phyloP scores from a whole-genome alignment of 1,139 yeast species.

The Meyerozyma carpophila region DNA sequence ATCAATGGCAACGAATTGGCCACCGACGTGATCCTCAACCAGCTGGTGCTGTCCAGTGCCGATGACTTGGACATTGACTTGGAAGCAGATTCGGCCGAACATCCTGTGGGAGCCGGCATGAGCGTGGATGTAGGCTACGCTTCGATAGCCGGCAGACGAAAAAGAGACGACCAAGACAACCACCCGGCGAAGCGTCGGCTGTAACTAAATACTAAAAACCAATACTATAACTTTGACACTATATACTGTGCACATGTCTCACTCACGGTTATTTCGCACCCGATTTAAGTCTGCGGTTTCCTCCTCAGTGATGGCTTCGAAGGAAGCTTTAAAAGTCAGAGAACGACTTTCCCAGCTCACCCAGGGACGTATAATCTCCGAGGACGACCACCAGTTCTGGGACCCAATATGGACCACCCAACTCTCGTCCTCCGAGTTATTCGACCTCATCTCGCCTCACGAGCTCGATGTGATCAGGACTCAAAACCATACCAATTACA shows the following conservation, averaged over 20 bases:
- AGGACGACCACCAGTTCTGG: constrained; percentile 50
- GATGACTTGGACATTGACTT: constrained; percentile 7
- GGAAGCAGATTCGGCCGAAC: constrained; percentile 3
- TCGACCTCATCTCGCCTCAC: constrained; percentile 35
- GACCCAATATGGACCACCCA: constrained; percentile 29
- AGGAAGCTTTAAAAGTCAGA: constrained; percentile 58
- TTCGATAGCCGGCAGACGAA: constrained; percentile 30
- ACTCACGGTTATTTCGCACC: not conserved
- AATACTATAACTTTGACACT: not conserved
- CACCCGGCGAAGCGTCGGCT: constrained; percentile 4
- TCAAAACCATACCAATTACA: not conserved
- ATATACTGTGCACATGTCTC: not conserved
- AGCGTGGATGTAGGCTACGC: constrained; percentile 39
- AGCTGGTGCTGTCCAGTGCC: constrained; percentile 3
- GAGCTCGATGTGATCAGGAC: not conserved
- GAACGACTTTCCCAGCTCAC: constrained; percentile 60
- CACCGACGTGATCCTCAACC: constrained; percentile 1
- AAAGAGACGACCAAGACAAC: constrained; percentile 18
- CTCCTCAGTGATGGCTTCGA: constrained; percentile 59
- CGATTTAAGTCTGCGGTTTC: not conserved
- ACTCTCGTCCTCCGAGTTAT: constrained; percentile 41
- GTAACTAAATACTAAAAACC: constrained; percentile 1
- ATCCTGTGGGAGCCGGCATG: constrained; percentile 35
- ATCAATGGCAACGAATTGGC: constrained; percentile 12
- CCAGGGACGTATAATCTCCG: constrained; percentile 46